These are phyloP conservation scores for Hypoxylon sp. DNA, from an alignment of 2,329 filamentous ascomycete species.

Conservation along the genomic window DNA sequence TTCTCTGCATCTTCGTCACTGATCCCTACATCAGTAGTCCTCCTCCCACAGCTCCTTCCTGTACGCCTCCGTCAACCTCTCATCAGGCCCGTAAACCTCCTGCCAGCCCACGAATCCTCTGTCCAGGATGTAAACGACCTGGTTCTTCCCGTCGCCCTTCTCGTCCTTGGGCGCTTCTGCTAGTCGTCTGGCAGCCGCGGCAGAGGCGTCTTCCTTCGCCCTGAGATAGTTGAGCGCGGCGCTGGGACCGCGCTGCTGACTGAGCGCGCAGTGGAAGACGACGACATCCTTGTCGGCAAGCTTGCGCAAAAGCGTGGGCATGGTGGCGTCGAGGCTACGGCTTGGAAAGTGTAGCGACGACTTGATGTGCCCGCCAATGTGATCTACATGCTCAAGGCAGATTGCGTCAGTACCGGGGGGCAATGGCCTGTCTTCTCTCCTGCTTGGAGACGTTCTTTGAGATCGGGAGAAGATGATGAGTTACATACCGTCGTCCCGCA, in stretches of 20 bases:
- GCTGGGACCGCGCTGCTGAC: slow-evolving; percentile 86
- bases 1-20: background rate
- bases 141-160: slow-evolving; percentile 50
- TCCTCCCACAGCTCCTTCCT: slow-evolving; percentile 83
- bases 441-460: background rate
- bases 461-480: background rate
- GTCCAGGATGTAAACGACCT: slow-evolving; percentile 83
- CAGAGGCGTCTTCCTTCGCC: slow-evolving; percentile 64
- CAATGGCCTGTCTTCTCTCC: background rate
- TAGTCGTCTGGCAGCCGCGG: slow-evolving; percentile 29
- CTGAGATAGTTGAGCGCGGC: slow-evolving; percentile 83
- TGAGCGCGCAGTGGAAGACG: slow-evolving; percentile 93
- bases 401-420: background rate
- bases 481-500: slow-evolving; percentile 77
- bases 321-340: slow-evolving; percentile 73
- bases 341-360: slow-evolving; percentile 80
- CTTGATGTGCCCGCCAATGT: slow-evolving; percentile 89
- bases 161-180: slow-evolving; percentile 42
- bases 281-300: slow-evolving; percentile 81
- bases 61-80: slow-evolving; percentile 83
- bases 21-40: slow-evolving; percentile 49
- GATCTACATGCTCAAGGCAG: slow-evolving; percentile 61
- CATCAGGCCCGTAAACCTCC: slow-evolving; percentile 79
- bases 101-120: slow-evolving; percentile 91
- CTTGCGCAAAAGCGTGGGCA: slow-evolving; percentile 82